Base-by-base conservation (phyloP, 148 eudicot genomes). In the Rhododendron henanense region DNA sequence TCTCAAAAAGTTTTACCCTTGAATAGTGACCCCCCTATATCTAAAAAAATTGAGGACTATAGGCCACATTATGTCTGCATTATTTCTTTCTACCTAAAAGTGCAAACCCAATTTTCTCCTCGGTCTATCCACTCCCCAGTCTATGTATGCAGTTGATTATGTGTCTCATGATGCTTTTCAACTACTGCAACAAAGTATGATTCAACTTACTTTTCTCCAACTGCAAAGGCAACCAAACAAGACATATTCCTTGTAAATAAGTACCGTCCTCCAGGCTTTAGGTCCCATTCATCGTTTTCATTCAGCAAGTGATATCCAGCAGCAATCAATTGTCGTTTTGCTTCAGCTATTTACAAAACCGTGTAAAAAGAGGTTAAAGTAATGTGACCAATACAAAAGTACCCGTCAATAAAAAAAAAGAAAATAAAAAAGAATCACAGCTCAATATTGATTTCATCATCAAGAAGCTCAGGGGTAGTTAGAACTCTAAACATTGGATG, bases 161-260 rank as follows among this genome's bases (percentile, higher is more conserved):
- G 33, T 45, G 13, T 67, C 53, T 8, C 19, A 67, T 44, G 39
- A 47, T 45, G 57, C 23, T 71, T 84, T 59, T 82, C 45, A 41
- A 39, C 21, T 82, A 59, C 10, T 25, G 33, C 63, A 81, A 77
- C 37, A 86, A 21, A 57, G 59, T 45, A 79, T 57, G n/a, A 48
- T 25, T 84, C 45, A 50, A 88, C 97, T 94, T 90, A 96, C 99
- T 93, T 94, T 90, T 94, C 92, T 73, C 99, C 99, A 84, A 96
- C 85, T 45, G 98, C 95, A 87, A 96, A 96, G 77, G 99, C 99
- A 90, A 96, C 96, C 94, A 96, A 85, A 84, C 94, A 95, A 81
- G 99, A 96, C 98, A 96, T 96, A 90, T 96, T 96, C 89, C 98
- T 90, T 11, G 99, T 96, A 84, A 95, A 95, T 73, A 96, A 94